Percentiles rank a stretch among this genome's conserved stretches.
Evolutionary conservation across 2,329 filamentous ascomycete species (phyloP).

Genomic region (Aureobasidium sp.): DNA sequence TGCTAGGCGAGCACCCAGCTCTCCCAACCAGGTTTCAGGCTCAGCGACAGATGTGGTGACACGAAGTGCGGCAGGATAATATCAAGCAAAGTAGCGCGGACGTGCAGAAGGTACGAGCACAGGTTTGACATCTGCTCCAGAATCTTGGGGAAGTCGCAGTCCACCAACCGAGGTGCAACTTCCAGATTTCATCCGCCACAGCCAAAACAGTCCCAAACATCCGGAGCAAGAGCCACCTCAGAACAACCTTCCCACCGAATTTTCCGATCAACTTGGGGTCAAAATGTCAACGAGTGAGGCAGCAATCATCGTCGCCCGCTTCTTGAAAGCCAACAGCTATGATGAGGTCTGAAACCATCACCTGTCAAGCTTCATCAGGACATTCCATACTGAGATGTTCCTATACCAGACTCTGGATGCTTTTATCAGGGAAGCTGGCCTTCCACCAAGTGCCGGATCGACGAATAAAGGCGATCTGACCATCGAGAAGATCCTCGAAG

Average conservation of each 20-base stretch:
- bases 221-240: neutral
- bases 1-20: slow-evolving; percentile 5
- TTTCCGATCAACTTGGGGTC: neutral
- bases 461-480: slow-evolving; percentile 40
- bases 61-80: neutral
- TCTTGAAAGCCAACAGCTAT: slow-evolving; percentile 29
- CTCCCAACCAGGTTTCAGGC: slow-evolving; percentile 10
- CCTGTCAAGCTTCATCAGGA: neutral
- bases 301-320: slow-evolving; percentile 29
- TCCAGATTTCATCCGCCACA: neutral
- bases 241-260: neutral
- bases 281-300: slow-evolving; percentile 26
- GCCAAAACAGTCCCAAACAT: neutral
- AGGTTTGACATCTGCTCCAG: slow-evolving; percentile 5
- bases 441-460: slow-evolving; percentile 42
- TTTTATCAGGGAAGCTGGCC: slow-evolving; percentile 49
- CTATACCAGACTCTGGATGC: slow-evolving; percentile 42
- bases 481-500: slow-evolving; percentile 51
- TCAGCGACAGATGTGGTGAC: neutral
- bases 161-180: slow-evolving; percentile 5
- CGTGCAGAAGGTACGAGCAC: neutral
- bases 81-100: neutral
- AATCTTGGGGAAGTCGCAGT: neutral
- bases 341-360: slow-evolving; percentile 22
- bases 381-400: slow-evolving; percentile 1